A percentile compares a stretch with the other conserved stretches of the same genome.
Evolutionary conservation across 1,139 yeast genomes (phyloP).

Genomic region (Candida glucosophila): DNA sequence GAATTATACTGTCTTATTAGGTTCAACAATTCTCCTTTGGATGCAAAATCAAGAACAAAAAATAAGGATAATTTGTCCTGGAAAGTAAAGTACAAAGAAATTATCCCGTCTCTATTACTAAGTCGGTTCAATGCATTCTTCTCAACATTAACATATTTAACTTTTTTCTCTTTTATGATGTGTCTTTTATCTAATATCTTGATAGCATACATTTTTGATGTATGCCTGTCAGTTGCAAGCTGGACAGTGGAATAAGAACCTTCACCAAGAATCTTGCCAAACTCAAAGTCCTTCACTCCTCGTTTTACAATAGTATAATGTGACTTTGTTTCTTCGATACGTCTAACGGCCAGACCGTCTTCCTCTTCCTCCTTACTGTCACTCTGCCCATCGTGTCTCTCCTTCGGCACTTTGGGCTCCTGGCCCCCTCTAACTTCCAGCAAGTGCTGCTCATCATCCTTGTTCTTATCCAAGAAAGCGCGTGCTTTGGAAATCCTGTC

Average conservation of each 20-base stretch:
- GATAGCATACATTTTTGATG: slow-evolving; percentile 74
- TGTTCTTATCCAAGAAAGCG: slow-evolving; percentile 4
- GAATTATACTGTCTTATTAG: slow-evolving; percentile 73
- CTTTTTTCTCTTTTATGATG: slow-evolving; percentile 89
- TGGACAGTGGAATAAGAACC: slow-evolving; percentile 95
- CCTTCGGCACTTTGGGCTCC: slow-evolving; percentile 17
- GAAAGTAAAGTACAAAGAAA: slow-evolving; percentile 83
- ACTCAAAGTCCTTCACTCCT: slow-evolving; percentile 77
- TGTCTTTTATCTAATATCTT: slow-evolving; percentile 89
- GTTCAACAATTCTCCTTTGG: slow-evolving; percentile 83
- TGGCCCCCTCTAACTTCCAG: slow-evolving; percentile 5
- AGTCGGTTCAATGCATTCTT: slow-evolving; percentile 83
- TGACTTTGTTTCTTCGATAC: too few relatives aligned
- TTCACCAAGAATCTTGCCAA: slow-evolving; percentile 84
- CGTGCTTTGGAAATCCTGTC: slow-evolving; percentile 8
- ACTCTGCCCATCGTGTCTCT: slow-evolving; percentile 32
- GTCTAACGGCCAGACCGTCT: slow-evolving; percentile 11
- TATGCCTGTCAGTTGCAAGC: slow-evolving; percentile 71
- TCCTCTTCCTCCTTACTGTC: slow-evolving; percentile 14
- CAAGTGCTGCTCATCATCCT: slow-evolving; percentile 7
- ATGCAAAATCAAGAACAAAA: slow-evolving; percentile 87
- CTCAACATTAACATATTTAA: slow-evolving; percentile 93
- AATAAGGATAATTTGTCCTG: slow-evolving; percentile 85
- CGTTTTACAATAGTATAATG: slow-evolving; percentile 46
- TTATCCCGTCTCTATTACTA: slow-evolving; percentile 66